phyloP scores from a whole-genome alignment of 257 asterid species.

The Solanum commersonii region DNA sequence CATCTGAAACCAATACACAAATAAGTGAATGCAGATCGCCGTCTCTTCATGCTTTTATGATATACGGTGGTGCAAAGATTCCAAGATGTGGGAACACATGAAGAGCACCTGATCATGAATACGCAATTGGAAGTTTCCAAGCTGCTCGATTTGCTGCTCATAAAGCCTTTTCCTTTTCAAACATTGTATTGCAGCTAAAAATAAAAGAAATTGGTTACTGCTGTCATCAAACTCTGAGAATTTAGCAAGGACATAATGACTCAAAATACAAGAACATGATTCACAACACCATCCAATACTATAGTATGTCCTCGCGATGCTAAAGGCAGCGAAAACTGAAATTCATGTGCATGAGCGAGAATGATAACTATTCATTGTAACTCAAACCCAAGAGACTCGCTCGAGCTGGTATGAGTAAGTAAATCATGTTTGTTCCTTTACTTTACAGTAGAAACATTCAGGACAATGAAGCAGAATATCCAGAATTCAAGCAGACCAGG shows the following conservation, averaged over 20 bases:
- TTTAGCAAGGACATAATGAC: neutral
- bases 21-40: neutral
- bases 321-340: neutral
- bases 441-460: neutral
- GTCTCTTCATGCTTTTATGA: neutral
- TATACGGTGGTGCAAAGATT: neutral
- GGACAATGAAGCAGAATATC: neutral
- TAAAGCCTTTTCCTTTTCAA: slow-evolving; percentile 75
- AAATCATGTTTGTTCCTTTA: neutral
- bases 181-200: slow-evolving; percentile 77
- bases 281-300: neutral
- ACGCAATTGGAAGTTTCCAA: slow-evolving; percentile 79
- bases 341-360: neutral
- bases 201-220: neutral
- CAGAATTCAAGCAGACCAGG: neutral
- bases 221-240: neutral
- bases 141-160: slow-evolving; percentile 74
- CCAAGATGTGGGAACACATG: neutral
- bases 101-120: slow-evolving; percentile 71
- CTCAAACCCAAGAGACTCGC: neutral
- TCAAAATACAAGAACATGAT: neutral
- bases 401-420: neutral
- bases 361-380: neutral
- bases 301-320: neutral
- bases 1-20: slow-evolving; percentile 37